phyloP scores from a whole-genome alignment of 768 basidiomycete genomes.

The Goffeauzyma gilvescens region DNA sequence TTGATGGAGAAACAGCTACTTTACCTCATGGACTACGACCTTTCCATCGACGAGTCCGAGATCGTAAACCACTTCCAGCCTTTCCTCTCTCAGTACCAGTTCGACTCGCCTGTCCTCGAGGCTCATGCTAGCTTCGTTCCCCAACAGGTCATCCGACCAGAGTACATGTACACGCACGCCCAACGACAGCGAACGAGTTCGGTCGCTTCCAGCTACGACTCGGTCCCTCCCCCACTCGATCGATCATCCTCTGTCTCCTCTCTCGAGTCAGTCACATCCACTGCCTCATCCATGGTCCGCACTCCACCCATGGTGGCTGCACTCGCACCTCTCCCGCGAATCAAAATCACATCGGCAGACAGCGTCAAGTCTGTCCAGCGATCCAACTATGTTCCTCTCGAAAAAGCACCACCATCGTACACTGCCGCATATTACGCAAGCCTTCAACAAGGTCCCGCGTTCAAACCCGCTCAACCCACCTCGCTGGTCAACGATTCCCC shows the following conservation, averaged over 20 bases:
- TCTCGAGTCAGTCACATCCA: constrained; percentile 23
- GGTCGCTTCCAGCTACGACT: constrained; percentile 16
- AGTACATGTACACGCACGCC: no score
- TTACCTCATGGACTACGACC: constrained; percentile 51
- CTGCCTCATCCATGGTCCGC: constrained; percentile 5
- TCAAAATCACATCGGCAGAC: no score
- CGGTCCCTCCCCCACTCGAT: constrained; percentile 26
- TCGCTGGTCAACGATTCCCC: no score
- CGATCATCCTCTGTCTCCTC: constrained; percentile 29
- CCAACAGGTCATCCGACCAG: constrained; percentile 5
- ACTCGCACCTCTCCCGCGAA: no score
- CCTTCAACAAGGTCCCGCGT: no score
- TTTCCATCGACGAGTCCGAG: constrained; percentile 26
- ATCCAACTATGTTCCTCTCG: no score
- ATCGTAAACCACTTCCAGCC: constrained; percentile 28
- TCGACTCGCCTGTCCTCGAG: constrained; percentile 13
- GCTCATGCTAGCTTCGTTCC: constrained; percentile 17
- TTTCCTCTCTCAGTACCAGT: constrained; percentile 24
- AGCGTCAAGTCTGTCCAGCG: no score
- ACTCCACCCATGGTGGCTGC: no score
- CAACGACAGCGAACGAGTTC: no score
- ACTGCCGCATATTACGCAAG: no score
- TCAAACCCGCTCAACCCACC: no score
- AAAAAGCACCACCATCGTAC: no score
- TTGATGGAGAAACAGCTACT: constrained; percentile 95